Evolutionary conservation across 2,329 filamentous ascomycete species (phyloP).

Genomic region (Penicillium crustosum): DNA sequence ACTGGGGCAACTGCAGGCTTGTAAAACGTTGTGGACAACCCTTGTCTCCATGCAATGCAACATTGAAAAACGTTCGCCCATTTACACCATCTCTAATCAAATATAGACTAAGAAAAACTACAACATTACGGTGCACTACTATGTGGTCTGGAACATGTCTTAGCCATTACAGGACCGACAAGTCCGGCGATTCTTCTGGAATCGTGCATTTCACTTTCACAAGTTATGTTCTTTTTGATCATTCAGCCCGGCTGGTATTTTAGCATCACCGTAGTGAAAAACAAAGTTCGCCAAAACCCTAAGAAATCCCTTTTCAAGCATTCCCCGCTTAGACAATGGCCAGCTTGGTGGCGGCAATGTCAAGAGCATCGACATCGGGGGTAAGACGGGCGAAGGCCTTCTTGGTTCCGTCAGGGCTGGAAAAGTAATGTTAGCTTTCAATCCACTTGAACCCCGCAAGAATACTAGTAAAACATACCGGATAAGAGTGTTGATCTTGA

Average conservation of each 20-base stretch:
- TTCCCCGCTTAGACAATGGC: slow-evolving; percentile 76
- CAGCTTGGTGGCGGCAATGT: slow-evolving; percentile 99
- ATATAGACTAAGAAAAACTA: neutral
- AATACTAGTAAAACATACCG: slow-evolving; percentile 58
- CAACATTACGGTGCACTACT: neutral
- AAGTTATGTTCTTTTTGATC: slow-evolving; percentile 37
- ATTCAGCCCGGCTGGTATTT: slow-evolving; percentile 43
- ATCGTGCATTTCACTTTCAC: slow-evolving; percentile 22
- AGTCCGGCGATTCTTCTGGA: slow-evolving; percentile 14
- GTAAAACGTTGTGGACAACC: neutral
- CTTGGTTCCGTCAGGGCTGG: slow-evolving; percentile 91
- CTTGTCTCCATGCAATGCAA: neutral
- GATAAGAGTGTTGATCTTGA: slow-evolving; percentile 99
- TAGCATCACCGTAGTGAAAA: slow-evolving; percentile 44
- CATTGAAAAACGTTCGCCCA: neutral
- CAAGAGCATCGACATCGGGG: slow-evolving; percentile 93
- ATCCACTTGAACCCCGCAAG: neutral
- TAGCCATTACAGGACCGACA: slow-evolving; percentile 14
- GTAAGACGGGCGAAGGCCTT: slow-evolving; percentile 98
- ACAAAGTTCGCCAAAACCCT: slow-evolving; percentile 48
- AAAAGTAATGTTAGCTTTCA: slow-evolving; percentile 13
- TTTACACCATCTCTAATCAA: neutral
- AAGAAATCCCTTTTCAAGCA: slow-evolving; percentile 36
- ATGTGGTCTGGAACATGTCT: slow-evolving; percentile 1
- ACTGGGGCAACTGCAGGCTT: neutral